phyloP scores from a whole-genome alignment of 73 alveolate species.

The Symbiodinium natans region DNA sequence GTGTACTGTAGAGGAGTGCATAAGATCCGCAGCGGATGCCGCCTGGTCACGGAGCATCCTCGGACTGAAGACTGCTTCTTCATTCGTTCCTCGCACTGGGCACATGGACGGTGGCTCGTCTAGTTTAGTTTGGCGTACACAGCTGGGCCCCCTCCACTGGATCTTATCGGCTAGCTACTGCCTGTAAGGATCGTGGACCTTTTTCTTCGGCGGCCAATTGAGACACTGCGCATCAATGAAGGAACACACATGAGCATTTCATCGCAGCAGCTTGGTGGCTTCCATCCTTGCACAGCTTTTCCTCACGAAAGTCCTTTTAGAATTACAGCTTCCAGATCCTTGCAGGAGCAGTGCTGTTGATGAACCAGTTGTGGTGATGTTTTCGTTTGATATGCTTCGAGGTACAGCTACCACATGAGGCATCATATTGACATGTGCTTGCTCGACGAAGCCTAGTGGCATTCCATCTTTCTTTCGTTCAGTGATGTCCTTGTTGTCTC shows the following conservation, averaged over 20 bases:
- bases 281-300: no score
- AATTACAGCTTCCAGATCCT: no score
- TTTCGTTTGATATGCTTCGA: background rate
- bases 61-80: slow-evolving; percentile 81
- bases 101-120: slow-evolving; percentile 75
- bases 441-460: background rate
- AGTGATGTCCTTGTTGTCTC: background rate
- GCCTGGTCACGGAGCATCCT: slow-evolving; percentile 40
- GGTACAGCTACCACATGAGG: slow-evolving; percentile 68
- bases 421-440: background rate
- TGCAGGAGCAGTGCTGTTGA: no score
- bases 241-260: slow-evolving; percentile 45
- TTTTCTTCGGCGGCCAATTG: slow-evolving; percentile 68
- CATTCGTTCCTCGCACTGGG: slow-evolving; percentile 35
- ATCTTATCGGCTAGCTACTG: no score
- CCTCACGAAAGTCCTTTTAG: no score
- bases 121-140: background rate
- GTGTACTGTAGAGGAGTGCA: background rate
- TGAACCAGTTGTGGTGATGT: no score
- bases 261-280: slow-evolving; percentile 30
- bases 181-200: slow-evolving; percentile 60
- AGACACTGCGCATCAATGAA: slow-evolving; percentile 58
- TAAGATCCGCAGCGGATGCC: slow-evolving; percentile 30
- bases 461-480: background rate
- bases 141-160: no score